phyloP scores from a whole-genome alignment of 1,284 basidiomycete species.

The Cystobasidium sp. region DNA sequence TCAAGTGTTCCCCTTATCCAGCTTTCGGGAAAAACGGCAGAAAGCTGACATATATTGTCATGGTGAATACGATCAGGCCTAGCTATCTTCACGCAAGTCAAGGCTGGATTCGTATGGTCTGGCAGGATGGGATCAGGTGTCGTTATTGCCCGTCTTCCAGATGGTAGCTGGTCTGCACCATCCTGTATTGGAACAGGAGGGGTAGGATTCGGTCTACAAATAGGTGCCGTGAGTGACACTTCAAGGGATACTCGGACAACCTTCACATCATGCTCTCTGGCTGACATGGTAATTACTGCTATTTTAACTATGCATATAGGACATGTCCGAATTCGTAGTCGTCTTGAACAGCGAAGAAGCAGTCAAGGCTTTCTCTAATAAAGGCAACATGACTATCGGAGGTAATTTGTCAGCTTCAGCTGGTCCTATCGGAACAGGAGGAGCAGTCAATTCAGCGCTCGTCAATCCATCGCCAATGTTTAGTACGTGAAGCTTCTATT shows the following conservation, averaged over 20 bases:
- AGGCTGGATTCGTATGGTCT: constrained; percentile 56
- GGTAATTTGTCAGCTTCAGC: constrained; percentile 56
- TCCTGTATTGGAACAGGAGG: constrained; percentile 97
- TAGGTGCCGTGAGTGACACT: constrained; percentile 66
- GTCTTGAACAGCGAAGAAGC: constrained; percentile 97
- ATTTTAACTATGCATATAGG: background rate
- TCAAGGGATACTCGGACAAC: too few relatives aligned
- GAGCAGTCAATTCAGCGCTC: constrained; percentile 81
- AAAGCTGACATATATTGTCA: background rate
- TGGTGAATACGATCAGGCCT: constrained; percentile 65
- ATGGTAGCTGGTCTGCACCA: constrained; percentile 96
- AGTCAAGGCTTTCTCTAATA: constrained; percentile 76
- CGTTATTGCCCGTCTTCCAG: constrained; percentile 89
- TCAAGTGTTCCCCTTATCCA: too few relatives aligned
- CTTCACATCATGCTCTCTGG: too few relatives aligned
- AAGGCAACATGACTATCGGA: constrained; percentile 95
- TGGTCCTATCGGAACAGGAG: constrained; percentile 68
- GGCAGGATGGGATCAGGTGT: constrained; percentile 87
- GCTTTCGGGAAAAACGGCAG: background rate
- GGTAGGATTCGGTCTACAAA: constrained; percentile 89
- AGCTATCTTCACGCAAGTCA: constrained; percentile 90
- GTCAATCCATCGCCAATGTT: constrained; percentile 96
- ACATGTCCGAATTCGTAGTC: constrained; percentile 65
- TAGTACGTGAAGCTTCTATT: constrained; percentile 92
- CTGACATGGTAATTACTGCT: too few relatives aligned